Base-by-base conservation (phyloP, 805 yeast species). In the Nakazawaea molendinolei region DNA sequence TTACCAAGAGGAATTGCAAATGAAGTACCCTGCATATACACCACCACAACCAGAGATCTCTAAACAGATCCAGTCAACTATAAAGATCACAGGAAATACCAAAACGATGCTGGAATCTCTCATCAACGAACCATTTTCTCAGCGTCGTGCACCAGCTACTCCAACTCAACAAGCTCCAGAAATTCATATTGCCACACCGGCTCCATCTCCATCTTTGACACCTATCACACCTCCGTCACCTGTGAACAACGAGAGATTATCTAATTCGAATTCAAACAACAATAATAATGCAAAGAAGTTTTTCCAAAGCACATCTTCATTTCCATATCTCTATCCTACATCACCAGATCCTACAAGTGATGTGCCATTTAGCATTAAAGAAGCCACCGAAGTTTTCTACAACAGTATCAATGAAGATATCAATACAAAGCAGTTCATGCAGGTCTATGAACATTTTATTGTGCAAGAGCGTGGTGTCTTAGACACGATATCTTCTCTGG, bases 121-220 rank as follows among this genome's bases (percentile, higher is more conserved):
- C 9, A 44, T 58, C 9, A 57, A 56, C 37, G 60, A 56, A 28
- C 58, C 55, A 27, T 42, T 56, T 15, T n/a, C 36, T 44, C 18
- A 44, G 47, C 14, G 51, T 47, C 45, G 57, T 45, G 35, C 60
- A 46, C 47, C 47, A 51, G 33, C 54, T 44, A 37, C 64, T 61
- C 36, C 22, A 16, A 22, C 25, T 15, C 33, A 36, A 16, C 28
- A 33, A 13, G 60, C 45, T 31, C 74, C 53, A 43, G 58, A 60
- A 5, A 61, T 79, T 5, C 89, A 83, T 52, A 69, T 86, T 8
- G 89, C 95, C 0, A 86, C 95, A 0, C 95, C 95, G 0, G 83
- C 82, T 1, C 92, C 95, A 3, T 84, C 95, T 0, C 95, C 95
- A 1, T 79, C 83, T 0, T 51, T 68, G 13, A 65, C 75, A 2